Evolutionary conservation across 306 rosid genomes (phyloP).

Genomic region (Prosopis cineraria): DNA sequence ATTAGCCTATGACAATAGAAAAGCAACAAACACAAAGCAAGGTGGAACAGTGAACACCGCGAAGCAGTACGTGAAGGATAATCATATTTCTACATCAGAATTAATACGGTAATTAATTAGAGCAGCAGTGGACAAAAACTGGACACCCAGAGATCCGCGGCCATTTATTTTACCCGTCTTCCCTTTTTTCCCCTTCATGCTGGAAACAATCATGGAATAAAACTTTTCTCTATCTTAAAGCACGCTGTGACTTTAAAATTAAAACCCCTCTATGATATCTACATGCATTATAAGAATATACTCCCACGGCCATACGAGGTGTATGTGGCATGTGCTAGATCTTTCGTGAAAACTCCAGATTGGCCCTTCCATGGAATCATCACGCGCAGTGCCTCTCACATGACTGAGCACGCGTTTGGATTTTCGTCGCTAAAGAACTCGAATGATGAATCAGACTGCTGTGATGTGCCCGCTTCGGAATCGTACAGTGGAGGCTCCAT

Average conservation of each 20-base stretch:
- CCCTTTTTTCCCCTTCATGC: neutral
- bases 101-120: neutral
- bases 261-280: conserved; percentile 20
- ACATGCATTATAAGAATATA: conserved; percentile 34
- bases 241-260: neutral
- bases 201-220: neutral
- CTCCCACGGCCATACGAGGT: conserved; percentile 35
- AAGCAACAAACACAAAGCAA: neutral
- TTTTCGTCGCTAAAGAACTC: conserved; percentile 86
- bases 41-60: neutral
- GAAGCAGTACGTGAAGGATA: neutral
- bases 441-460: conserved; percentile 60
- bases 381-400: conserved; percentile 45
- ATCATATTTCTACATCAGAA: neutral
- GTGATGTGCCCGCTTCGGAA: conserved; percentile 37
- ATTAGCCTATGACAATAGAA: neutral
- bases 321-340: conserved; percentile 19
- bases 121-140: conserved; percentile 5
- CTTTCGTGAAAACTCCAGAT: neutral
- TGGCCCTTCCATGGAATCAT: neutral
- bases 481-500: conserved; percentile 37
- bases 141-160: neutral
- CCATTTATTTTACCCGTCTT: conserved; percentile 18
- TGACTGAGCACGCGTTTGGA: conserved; percentile 70
- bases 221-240: neutral